These are phyloP conservation scores for Tricholomella constricta DNA, from an alignment of 768 basidiomycete species.

Conservation along the genomic window DNA sequence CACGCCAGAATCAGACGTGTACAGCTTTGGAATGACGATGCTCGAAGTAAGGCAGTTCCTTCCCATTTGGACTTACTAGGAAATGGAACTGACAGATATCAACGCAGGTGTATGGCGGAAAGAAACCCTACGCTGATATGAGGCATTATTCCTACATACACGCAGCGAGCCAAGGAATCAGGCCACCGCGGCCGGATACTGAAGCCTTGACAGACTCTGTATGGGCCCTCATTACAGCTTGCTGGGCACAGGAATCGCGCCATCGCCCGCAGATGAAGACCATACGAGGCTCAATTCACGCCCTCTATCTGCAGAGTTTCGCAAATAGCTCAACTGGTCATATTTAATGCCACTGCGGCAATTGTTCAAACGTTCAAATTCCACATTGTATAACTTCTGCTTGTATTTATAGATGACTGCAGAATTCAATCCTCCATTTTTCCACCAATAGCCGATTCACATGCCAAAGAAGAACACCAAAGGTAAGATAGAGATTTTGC, in stretches of 20 bases:
- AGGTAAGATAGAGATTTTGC: background rate
- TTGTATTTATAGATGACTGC: no score
- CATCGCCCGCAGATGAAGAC: constrained; percentile 2
- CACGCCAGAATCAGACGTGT: constrained; percentile 21
- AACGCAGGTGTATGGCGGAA: constrained; percentile 6
- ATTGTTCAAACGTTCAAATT: background rate
- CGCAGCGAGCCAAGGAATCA: background rate
- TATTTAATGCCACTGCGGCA: background rate
- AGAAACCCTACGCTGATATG: constrained; percentile 4
- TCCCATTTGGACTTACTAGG: background rate
- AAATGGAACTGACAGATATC: background rate
- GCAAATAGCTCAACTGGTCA: background rate
- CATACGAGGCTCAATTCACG: constrained; percentile 1
- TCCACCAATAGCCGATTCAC: no score
- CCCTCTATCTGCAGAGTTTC: background rate
- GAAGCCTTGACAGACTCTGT: constrained; percentile 12
- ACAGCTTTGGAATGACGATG: constrained; percentile 27
- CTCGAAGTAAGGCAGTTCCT: constrained; percentile 22
- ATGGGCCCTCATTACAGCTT: constrained; percentile 15
- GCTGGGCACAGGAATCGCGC: constrained; percentile 6
- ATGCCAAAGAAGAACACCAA: no score
- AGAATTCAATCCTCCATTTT: no score
- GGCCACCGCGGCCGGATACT: constrained; percentile 10
- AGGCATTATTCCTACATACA: background rate
- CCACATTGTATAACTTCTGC: no score